Evolutionary conservation across 2,329 filamentous ascomycete genomes (phyloP), one percentile per base, ranked within the genome.

Genomic region (Sclerotinia spermophila): DNA sequence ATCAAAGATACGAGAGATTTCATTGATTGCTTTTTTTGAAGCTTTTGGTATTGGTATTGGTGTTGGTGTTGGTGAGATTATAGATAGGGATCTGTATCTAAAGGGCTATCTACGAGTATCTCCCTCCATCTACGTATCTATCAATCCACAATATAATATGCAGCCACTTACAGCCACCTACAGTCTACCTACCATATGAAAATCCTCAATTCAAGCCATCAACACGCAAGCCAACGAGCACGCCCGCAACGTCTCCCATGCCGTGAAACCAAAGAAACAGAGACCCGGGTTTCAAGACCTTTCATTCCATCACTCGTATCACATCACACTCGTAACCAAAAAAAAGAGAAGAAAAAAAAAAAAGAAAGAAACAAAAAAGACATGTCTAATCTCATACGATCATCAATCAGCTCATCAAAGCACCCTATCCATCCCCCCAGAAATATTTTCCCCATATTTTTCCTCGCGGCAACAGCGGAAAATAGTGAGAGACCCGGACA

Each of bases 381-480:
- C n/a, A n/a, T n/a, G n/a, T n/a, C n/a, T n/a, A n/a, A n/a, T n/a
- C n/a, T n/a, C n/a, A n/a, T n/a, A n/a, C n/a, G n/a, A n/a, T n/a
- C n/a, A n/a, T n/a, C n/a, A n/a, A n/a, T n/a, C n/a, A n/a, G n/a
- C n/a, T n/a, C n/a, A n/a, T n/a, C n/a, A n/a, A n/a, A n/a, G n/a
- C n/a, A n/a, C n/a, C n/a, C n/a, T n/a, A n/a, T n/a, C n/a, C n/a
- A n/a, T n/a, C n/a, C n/a, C n/a, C n/a, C n/a, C n/a, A n/a, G n/a
- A 33, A 44, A 61, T 44, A 61, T 30, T 30, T 44, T n/a, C n/a
- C 38, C 19, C 17, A 30, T 13, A 58, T n/a, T 48, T 35, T 62
- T 64, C 30, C 3, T 51, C 61, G 61, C 61, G 61, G 61, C 61
- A 64, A 44, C 61, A 64, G 61, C 61, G 61, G 61, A 38, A 48